Evolutionary conservation across 2,329 filamentous ascomycete genomes (phyloP).

Genomic region (Fusarium musae): DNA sequence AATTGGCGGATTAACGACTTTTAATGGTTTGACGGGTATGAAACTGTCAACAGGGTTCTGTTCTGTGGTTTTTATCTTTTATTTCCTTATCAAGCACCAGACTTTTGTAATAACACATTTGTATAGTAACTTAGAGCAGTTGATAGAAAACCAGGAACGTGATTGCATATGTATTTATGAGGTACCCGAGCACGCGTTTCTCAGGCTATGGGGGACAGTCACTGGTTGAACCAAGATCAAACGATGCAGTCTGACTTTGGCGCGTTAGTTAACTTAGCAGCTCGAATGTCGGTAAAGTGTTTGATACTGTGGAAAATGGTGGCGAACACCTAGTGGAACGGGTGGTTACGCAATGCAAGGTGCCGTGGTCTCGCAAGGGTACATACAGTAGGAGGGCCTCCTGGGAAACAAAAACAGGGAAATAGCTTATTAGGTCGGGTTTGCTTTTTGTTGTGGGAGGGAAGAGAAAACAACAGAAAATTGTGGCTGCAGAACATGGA

Average conservation of each 20-base stretch:
- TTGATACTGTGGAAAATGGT: not conserved
- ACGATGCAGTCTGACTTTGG: not conserved
- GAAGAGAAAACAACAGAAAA: constrained; percentile 1
- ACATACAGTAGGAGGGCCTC: not conserved
- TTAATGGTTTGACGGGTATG: not conserved
- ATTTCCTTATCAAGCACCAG: not conserved
- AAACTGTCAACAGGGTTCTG: not conserved
- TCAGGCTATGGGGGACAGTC: not conserved
- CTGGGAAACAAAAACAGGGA: not conserved
- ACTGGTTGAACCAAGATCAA: not conserved
- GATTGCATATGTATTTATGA: not conserved
- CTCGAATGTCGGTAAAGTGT: not conserved
- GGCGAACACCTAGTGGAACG: not conserved
- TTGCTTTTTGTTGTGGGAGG: not conserved
- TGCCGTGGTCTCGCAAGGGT: not conserved
- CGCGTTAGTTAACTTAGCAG: not conserved
- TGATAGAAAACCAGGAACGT: not conserved
- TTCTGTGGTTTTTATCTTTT: not conserved
- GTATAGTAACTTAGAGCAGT: not conserved
- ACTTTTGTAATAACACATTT: not conserved
- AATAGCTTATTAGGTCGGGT: not conserved
- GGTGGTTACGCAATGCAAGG: not conserved
- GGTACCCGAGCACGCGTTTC: not conserved
- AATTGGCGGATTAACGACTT: not conserved
- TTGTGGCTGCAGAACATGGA: not conserved